These are phyloP conservation scores for Colletotrichum chrysophilum DNA, from an alignment of 2,329 filamentous ascomycete species.

Conservation along the genomic window DNA sequence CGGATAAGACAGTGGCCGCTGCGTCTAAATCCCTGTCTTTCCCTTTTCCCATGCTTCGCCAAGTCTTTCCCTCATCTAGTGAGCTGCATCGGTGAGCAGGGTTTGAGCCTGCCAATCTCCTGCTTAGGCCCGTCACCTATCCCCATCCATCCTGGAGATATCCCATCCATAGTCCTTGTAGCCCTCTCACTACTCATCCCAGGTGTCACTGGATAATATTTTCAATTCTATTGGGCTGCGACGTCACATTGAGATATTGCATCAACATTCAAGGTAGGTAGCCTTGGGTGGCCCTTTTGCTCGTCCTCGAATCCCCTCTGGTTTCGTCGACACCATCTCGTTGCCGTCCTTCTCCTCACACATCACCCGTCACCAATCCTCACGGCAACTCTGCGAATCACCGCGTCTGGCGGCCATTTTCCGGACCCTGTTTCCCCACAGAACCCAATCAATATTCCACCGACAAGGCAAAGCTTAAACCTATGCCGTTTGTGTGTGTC, in stretches of 20 bases:
- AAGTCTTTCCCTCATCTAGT: neutral
- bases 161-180: neutral
- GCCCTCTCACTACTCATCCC: neutral
- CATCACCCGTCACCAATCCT: neutral
- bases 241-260: neutral
- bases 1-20: constrained; percentile 15
- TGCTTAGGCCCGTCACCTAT: constrained; percentile 7
- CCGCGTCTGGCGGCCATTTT: neutral
- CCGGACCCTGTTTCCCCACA: constrained; percentile 3
- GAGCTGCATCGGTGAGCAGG: constrained; percentile 8
- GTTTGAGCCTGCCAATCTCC: constrained; percentile 6
- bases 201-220: neutral
- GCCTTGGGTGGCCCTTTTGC: neutral
- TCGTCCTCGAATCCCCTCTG: neutral
- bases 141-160: neutral
- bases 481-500: neutral
- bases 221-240: neutral
- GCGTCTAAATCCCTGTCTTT: constrained; percentile 2
- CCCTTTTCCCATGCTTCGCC: neutral
- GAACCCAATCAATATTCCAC: neutral
- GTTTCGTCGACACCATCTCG: neutral
- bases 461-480: constrained; percentile 11
- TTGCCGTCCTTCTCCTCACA: neutral
- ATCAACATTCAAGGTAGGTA: neutral
- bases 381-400: neutral